Percentiles rank a stretch among this genome's conserved stretches.
Evolutionary conservation across 1,284 basidiomycete species (phyloP).

Genomic region (Cutaneotrichosporon arboriforme): DNA sequence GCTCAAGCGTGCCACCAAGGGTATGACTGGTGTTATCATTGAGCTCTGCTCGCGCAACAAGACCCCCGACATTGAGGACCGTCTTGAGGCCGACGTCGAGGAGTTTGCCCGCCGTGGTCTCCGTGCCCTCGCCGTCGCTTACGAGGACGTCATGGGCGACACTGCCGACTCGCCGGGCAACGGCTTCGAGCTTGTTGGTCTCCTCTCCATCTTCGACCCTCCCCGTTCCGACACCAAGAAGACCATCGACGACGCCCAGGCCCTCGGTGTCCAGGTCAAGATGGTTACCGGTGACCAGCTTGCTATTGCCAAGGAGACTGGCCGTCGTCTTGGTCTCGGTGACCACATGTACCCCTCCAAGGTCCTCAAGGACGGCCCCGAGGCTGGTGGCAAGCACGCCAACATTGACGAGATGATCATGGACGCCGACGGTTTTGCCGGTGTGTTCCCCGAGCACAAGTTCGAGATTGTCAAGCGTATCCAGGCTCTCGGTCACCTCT

Average conservation of each 20-base stretch:
- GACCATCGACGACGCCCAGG: conserved; percentile 93
- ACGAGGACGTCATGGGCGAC: conserved; percentile 81
- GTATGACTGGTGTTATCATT: conserved; percentile 96
- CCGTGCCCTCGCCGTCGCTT: conserved; percentile 93
- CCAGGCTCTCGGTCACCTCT: conserved; percentile 80
- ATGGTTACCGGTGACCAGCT: conserved; percentile 99
- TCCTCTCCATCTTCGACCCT: conserved; percentile 96
- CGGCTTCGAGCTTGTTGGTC: conserved; percentile 94
- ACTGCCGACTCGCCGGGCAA: conserved; percentile 58
- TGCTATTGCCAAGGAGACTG: conserved; percentile 98
- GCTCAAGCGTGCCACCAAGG: conserved; percentile 97
- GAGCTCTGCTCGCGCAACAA: conserved; percentile 96
- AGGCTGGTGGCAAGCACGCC: conserved; percentile 66
- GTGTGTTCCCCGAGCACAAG: conserved; percentile 97
- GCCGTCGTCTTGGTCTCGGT: conserved; percentile 89
- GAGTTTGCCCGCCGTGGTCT: conserved; percentile 95
- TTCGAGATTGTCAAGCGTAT: conserved; percentile 87
- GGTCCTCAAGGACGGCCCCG: conserved; percentile 87
- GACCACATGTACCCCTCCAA: conserved; percentile 97
- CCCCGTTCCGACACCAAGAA: conserved; percentile 98
- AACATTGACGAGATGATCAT: conserved; percentile 85
- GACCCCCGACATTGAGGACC: conserved; percentile 82
- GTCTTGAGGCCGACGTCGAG: conserved; percentile 88
- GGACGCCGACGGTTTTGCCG: conserved; percentile 65
- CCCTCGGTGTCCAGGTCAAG: conserved; percentile 96